A percentile compares a stretch with the other conserved stretches of the same genome.
phyloP scores from a whole-genome alignment of 2,329 filamentous ascomycete genomes.

The Botrytis tulipae region DNA sequence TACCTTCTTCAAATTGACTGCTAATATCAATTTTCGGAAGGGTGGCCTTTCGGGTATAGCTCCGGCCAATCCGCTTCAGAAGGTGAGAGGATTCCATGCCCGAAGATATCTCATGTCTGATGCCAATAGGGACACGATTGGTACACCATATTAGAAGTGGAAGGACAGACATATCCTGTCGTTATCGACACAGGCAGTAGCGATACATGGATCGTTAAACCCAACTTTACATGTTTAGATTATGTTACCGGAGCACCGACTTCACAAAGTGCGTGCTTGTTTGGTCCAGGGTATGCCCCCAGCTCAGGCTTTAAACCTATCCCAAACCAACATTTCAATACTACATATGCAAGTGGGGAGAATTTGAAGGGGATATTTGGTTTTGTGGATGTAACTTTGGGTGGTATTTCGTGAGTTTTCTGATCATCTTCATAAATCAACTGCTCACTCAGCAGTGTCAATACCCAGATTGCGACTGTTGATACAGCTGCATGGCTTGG shows the following conservation, averaged over 20 bases:
- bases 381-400: slow-evolving; percentile 42
- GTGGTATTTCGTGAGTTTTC: slow-evolving; percentile 42
- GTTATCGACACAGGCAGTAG: slow-evolving; percentile 49
- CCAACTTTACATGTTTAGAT: slow-evolving; percentile 40
- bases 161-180: slow-evolving; percentile 14
- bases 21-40: not conserved
- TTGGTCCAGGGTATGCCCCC: slow-evolving; percentile 24
- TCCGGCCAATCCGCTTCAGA: not conserved
- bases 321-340: slow-evolving; percentile 44
- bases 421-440: not conserved
- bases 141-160: slow-evolving; percentile 19
- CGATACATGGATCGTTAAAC: slow-evolving; percentile 46
- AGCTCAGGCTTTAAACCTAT: slow-evolving; percentile 41
- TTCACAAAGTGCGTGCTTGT: slow-evolving; percentile 23
- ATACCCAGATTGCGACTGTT: slow-evolving; percentile 49
- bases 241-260: slow-evolving; percentile 19
- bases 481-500: slow-evolving; percentile 45
- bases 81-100: not conserved
- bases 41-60: not conserved
- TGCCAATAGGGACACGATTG: not conserved
- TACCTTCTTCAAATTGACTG: not conserved
- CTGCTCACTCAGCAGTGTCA: not conserved
- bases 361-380: slow-evolving; percentile 43
- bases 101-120: not conserved
- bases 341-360: slow-evolving; percentile 46